Conservation (phyloP, 352 stramenopile species). For the Poterioochromonas sp. region DNA sequence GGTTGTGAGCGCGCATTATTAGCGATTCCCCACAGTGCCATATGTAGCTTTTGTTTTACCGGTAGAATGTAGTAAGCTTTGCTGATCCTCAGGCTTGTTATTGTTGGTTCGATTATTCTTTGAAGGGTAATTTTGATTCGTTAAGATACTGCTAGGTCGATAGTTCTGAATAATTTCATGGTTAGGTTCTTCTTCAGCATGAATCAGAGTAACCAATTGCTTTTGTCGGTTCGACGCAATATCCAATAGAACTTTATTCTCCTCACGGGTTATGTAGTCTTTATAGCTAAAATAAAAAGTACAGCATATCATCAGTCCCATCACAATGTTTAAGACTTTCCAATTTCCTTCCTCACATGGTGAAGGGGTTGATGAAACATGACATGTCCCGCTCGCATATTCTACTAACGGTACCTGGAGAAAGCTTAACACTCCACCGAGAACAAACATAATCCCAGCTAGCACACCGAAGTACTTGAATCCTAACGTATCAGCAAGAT, state of each 20-base stretch:
- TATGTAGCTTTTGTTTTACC: background rate
- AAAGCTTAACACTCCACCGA: conserved; percentile 56
- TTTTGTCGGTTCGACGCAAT: background rate
- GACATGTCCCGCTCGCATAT: conserved; percentile 40
- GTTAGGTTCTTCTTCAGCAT: background rate
- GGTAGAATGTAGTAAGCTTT: too few species aligned
- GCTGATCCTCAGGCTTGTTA: too few species aligned
- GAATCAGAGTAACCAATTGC: background rate
- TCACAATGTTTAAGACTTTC: background rate
- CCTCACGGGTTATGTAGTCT: background rate
- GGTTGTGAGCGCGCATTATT: too few species aligned
- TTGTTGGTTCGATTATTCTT: background rate
- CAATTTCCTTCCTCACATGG: background rate
- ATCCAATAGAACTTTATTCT: too few species aligned
- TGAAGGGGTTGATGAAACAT: background rate
- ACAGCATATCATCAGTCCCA: background rate
- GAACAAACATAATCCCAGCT: conserved; percentile 60
- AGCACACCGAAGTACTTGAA: conserved; percentile 71
- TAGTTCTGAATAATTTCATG: background rate
- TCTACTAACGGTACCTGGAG: conserved; percentile 57
- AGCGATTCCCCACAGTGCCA: too few species aligned
- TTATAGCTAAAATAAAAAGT: conserved; percentile 2
- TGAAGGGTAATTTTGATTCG: too few species aligned
- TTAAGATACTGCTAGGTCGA: too few species aligned
- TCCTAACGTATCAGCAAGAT: conserved; percentile 61